Evolutionary conservation across 257 asterid genomes (phyloP), one percentile per base, ranked within the genome.

Genomic region (Schizonepeta tenuifolia): DNA sequence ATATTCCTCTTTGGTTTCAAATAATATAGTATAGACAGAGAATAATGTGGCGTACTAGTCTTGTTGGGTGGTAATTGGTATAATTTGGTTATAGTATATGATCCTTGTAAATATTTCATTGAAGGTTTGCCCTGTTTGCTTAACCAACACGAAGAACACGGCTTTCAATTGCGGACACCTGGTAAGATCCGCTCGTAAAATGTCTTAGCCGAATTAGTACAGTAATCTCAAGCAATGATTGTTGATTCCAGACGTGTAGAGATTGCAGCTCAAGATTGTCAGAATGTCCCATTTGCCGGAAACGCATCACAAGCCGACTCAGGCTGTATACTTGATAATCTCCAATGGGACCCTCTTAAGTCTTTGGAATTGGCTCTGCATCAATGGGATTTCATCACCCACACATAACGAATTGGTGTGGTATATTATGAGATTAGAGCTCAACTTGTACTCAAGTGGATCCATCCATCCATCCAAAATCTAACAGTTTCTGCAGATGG

Each of bases 161-260:
- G 96, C 97, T 64, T 89, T 89, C 67, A 84, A 85, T 50, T 91
- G 97, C 60, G 97, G 97, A 70, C 94, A 91, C 76, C 81, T 79
- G 96, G 97, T 87, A 74, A 87, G 83, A 50, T 65, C 50, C 60
- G 36, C 62, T 31, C 13, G 17, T 8, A 41, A 41, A 69, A 13
- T 51, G 0, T 17, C 20, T 67, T 53, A 43, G 15, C 68, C 57
- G 54, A 15, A 40, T 31, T 26, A 54, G 40, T 60, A 33, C 73
- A 51, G 36, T 26, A 59, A 69, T 40, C 41, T 68, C 6, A 62
- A 61, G 6, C 50, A 50, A 70, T 26, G 26, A 7, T 60, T 65
- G 35, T 73, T 70, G 73, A 72, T 62, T 78, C 77, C 96, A 88
- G 97, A 87, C 97, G 22, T 90, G 97, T 84, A 75, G 83, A 74